Base-by-base conservation (phyloP, 2,329 filamentous ascomycete species). In the Helicocarpus griseus region DNA sequence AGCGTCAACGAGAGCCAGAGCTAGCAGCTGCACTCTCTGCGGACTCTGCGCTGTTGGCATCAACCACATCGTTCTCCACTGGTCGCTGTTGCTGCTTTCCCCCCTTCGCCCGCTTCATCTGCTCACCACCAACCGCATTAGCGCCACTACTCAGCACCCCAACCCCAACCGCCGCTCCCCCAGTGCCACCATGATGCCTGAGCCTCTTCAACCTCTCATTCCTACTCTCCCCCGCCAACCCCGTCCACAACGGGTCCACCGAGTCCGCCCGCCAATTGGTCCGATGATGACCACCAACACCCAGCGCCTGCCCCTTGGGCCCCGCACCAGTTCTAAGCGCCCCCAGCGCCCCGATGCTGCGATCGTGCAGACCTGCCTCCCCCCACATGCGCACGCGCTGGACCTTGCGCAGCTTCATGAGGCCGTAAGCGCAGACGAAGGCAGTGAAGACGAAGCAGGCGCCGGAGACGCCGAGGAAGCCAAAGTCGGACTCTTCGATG, bases 371-470 rank as follows among this genome's bases (percentile, higher is more conserved):
- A 48, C 74, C 75, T 1, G 71, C 69, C 62, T 81, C 78, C 40
- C 81, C 81, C 77, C 81, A 90, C 89, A 96, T 95, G 64, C 85
- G 87, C 56, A 96, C 83, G 55, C 89, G 80, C 73, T 95, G 89
- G 24, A 95, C 86, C 65, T 86, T 86, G 57, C 87, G 82, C 56
- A 98, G 78, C 69, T 89, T 94, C 49, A 78, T 77, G 45, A 97
- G 77, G 4, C 93, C 90, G 69, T 91, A 95, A 61, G 81, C 79
- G 72, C 87, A 91, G 48, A 95, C 87, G 7, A 90, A 60, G 50
- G 84, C 78, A 13, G 87, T 88, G 66, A 90, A 83, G 52, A 84
- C 61, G 52, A 85, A 78, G 52, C 87, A 94, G 54, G 80, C 74
- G 17, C 73, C 76, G 2, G 85, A 88, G 54, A 98, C 83, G 50